These are phyloP conservation scores for Emiliania huxleyi DNA, from an alignment of 78 protist species.

Conservation along the genomic window DNA sequence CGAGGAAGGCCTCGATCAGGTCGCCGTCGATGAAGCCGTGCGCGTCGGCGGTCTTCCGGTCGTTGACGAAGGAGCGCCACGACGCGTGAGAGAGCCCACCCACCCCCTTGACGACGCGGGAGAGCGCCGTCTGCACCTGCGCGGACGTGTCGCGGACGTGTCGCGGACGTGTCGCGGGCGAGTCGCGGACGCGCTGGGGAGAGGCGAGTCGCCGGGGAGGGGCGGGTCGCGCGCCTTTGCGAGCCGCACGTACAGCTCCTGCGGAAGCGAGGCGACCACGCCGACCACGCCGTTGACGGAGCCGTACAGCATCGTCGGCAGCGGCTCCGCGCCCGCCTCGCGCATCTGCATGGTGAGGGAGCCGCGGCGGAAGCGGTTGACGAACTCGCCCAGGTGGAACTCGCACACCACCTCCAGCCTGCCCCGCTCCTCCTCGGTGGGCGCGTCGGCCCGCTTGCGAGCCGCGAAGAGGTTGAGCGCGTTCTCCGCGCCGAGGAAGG, in stretches of 20 bases:
- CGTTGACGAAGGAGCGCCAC: slow-evolving; percentile 68
- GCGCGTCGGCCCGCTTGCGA: slow-evolving; percentile 57
- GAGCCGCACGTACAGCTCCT: slow-evolving; percentile 40
- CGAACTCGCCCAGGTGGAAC: slow-evolving; percentile 79
- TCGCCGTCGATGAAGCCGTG: slow-evolving; percentile 84
- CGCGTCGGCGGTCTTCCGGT: slow-evolving; percentile 40
- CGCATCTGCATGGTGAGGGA: slow-evolving; percentile 16
- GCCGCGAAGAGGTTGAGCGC: slow-evolving; percentile 38
- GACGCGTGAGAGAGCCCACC: slow-evolving; percentile 71
- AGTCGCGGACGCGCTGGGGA: not conserved
- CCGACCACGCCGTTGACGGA: slow-evolving; percentile 83
- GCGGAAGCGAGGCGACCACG: slow-evolving; percentile 37
- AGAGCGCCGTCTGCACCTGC: not conserved
- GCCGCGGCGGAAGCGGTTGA: slow-evolving; percentile 62
- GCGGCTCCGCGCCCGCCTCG: not conserved
- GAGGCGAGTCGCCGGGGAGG: no score
- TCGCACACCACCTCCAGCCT: slow-evolving; percentile 69
- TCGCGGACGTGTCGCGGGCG: not conserved
- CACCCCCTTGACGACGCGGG: slow-evolving; percentile 63
- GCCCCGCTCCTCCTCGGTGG: slow-evolving; percentile 73
- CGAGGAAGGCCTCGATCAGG: slow-evolving; percentile 74
- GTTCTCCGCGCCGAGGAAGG: slow-evolving; percentile 78
- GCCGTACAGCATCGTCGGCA: slow-evolving; percentile 62
- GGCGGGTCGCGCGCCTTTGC: slow-evolving; percentile 39
- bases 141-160: not conserved